phyloP scores from a whole-genome alignment of 331 rosid genomes.

The Malus hybrid region DNA sequence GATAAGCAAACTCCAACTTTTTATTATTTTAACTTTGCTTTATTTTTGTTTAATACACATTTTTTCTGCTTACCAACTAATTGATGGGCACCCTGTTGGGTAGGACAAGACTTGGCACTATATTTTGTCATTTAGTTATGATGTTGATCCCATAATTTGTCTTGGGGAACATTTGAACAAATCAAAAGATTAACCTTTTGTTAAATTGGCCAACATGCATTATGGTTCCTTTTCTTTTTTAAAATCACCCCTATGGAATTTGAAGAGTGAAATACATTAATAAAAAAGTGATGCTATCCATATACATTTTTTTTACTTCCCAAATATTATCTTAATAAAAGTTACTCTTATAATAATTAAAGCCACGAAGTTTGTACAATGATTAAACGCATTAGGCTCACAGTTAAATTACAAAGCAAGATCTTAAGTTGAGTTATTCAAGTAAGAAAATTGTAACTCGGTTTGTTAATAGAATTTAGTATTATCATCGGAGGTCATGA shows the following conservation, averaged over 20 bases:
- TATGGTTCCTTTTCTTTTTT: not conserved
- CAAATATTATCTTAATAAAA: too few species aligned
- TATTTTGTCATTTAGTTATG: conserved; percentile 12
- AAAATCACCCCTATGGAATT: not conserved
- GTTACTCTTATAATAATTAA: too few species aligned
- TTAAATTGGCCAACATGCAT: not conserved
- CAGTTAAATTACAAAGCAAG: not conserved
- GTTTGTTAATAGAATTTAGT: too few species aligned
- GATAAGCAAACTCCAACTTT: not conserved
- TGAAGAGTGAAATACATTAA: not conserved
- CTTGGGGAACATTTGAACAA: conserved; percentile 4
- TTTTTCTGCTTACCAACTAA: not conserved
- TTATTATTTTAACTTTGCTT: not conserved
- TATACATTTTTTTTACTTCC: too few species aligned
- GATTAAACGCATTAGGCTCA: not conserved
- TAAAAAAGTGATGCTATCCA: not conserved
- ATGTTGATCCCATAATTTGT: conserved; percentile 8
- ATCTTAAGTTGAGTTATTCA: not conserved
- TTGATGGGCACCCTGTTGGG: not conserved
- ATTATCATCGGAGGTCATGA: too few species aligned
- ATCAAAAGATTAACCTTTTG: not conserved
- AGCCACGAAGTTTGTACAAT: too few species aligned
- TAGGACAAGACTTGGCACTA: not conserved
- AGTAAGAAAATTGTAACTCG: too few species aligned
- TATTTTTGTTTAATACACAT: not conserved